Percentiles rank a stretch among this genome's conserved stretches.
Conservation (phyloP, 768 basidiomycete genomes). For the Candolleomyces eurysporus region DNA sequence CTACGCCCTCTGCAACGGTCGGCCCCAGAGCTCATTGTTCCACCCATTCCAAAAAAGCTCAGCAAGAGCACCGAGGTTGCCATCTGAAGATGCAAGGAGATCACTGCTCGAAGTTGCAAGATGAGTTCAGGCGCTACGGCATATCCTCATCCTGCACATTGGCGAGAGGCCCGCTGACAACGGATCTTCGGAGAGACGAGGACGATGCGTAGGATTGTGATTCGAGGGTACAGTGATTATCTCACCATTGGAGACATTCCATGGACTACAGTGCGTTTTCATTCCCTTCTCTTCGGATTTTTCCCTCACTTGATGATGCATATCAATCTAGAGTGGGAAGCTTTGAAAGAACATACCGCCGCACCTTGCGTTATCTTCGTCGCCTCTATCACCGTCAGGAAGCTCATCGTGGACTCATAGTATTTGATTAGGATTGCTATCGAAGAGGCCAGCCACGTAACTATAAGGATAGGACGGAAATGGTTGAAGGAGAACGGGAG, state of each 20-base stretch:
- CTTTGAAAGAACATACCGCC: conserved; percentile 64
- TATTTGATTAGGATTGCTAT: conserved; percentile 70
- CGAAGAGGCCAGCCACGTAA: conserved; percentile 60
- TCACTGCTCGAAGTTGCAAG: conserved; percentile 83
- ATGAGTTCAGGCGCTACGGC: conserved; percentile 95
- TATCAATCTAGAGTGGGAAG: conserved; percentile 58
- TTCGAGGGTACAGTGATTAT: conserved; percentile 96
- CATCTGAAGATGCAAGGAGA: conserved; percentile 49
- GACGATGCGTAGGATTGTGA: conserved; percentile 61
- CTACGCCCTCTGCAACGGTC: neutral
- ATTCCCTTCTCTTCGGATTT: neutral
- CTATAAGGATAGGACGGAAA: conserved; percentile 60
- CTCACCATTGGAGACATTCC: conserved; percentile 97
- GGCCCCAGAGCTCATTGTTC: conserved; percentile 55
- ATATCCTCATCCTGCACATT: conserved; percentile 90
- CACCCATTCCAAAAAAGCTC: conserved; percentile 54
- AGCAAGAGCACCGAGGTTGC: conserved; percentile 55
- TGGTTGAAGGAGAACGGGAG: conserved; percentile 70
- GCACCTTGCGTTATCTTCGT: conserved; percentile 94
- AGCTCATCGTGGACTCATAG: conserved; percentile 87
- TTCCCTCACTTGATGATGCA: neutral
- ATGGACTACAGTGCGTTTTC: conserved; percentile 78
- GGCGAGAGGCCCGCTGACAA: conserved; percentile 88
- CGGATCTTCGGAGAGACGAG: conserved; percentile 30
- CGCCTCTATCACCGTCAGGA: conserved; percentile 70